Conservation (phyloP, 1,139 yeast species). For the Diutina mesorugosa region DNA sequence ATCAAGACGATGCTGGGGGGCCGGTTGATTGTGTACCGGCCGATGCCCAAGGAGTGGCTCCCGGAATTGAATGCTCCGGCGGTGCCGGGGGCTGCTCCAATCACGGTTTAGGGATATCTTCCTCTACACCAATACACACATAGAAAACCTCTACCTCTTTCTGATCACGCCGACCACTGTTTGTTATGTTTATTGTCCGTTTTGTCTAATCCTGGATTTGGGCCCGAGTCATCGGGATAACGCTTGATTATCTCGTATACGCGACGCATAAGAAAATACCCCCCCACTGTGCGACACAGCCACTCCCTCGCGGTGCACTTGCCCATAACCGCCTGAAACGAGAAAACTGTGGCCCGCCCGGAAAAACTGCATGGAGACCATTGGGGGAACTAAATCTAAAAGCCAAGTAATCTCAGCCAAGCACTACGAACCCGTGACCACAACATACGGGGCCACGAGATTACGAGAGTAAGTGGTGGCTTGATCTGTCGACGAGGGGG, state of each 20-base stretch:
- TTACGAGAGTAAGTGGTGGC: too few species aligned
- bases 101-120: background rate
- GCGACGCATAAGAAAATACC: background rate
- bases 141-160: background rate
- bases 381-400: too few species aligned
- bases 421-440: too few species aligned
- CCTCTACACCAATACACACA: background rate
- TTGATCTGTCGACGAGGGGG: too few species aligned
- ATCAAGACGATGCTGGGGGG: slow-evolving; percentile 36
- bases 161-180: too few species aligned
- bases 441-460: too few species aligned
- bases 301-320: background rate
- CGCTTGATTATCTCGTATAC: background rate
- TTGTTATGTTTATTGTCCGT: too few species aligned
- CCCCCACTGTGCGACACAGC: background rate
- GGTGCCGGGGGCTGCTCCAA: background rate
- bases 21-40: slow-evolving; percentile 37
- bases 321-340: background rate
- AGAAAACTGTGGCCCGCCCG: background rate
- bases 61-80: background rate
- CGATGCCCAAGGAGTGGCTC: slow-evolving; percentile 35
- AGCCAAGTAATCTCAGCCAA: too few species aligned
- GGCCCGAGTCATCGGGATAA: background rate
- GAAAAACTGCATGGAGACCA: background rate
- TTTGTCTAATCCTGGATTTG: too few species aligned